Evolutionary conservation across 768 basidiomycete genomes (phyloP), one percentile per base, ranked within the genome.

Genomic region (Lenzites betulinus): DNA sequence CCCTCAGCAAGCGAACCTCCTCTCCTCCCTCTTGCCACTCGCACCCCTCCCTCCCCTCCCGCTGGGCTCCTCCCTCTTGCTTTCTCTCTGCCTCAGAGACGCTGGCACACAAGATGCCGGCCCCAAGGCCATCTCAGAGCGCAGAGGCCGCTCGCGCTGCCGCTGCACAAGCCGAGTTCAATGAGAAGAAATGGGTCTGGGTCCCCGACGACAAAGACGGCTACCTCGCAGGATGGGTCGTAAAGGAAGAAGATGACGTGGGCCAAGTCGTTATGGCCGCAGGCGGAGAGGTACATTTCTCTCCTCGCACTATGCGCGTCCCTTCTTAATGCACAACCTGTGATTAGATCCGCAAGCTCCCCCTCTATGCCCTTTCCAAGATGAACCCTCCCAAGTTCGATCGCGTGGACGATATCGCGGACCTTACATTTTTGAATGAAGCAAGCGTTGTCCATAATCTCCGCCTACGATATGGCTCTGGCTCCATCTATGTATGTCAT

Each of bases 361-460:
- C 90, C 16, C 81, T 94, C 63, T 89, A 93, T 64, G 84, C 87
- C 22, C 75, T 97, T 41, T 92, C 89, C 69, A 95, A 95, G 79
- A 96, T 96, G 95, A 98, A 98, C 70, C 95, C 95, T 25, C 95
- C 95, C 46, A 97, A 98, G 76, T 99, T 98, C 73, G 95, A 98
- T 78, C 85, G 93, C 33, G 95, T 95, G 4, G 93, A 95, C 65
- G 97, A 99, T 73, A 98, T 98, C 64, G 97, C 97, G 42, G 95
- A 98, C 77, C 81, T 99, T 63, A 98, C 97, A 0, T 97, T 94
- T 77, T 79, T 98, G 59, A 98, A 98, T 73, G 97, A 99, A 81
- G 95, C 97, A 12, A 94, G 92, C 67, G 97, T 99, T 44, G 95
- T 98, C n/a, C 93, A 98, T 72, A 98, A 98, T 76, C 85, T 98